Conservation (phyloP, 1,284 basidiomycete genomes). For the Apiotrichum sp. region DNA sequence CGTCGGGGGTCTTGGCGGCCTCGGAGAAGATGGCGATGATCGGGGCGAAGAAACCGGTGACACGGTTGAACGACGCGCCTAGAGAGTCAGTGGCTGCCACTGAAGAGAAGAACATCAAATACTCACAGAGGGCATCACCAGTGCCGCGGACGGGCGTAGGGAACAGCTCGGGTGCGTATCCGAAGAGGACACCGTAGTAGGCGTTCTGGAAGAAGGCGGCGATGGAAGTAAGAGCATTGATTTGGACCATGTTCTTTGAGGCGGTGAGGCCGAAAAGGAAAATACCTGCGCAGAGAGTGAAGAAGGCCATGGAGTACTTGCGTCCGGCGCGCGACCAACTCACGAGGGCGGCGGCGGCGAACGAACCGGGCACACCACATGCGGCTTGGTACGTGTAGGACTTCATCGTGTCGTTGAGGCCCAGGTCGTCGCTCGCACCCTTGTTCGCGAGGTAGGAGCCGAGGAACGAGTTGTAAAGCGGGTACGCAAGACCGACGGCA, state of each 20-base stretch:
- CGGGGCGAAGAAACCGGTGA: conserved; percentile 51
- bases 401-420: conserved; percentile 48
- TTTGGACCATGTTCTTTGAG: conserved; percentile 49
- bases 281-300: conserved; percentile 53
- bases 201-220: conserved; percentile 52
- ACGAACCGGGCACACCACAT: conserved; percentile 56
- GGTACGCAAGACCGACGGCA: conserved; percentile 57
- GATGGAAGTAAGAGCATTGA: conserved; percentile 56
- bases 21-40: conserved; percentile 28
- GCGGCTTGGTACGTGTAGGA: conserved; percentile 51
- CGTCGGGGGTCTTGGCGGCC: conserved; percentile 34
- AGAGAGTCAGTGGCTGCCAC: too few relatives aligned
- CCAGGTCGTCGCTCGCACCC: conserved; percentile 13
- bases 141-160: conserved; percentile 60
- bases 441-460: conserved; percentile 52
- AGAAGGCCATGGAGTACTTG: conserved; percentile 53
- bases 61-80: conserved; percentile 52
- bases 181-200: conserved; percentile 55
- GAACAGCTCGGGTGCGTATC: conserved; percentile 61
- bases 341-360: conserved; percentile 55
- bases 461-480: conserved; percentile 50
- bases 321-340: conserved; percentile 53
- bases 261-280: conserved; percentile 62
- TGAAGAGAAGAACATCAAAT: too few relatives aligned
- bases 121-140: conserved; percentile 56